Evolutionary conservation across 345 rosid genomes (phyloP).

Genomic region (Bruguiera gymnorhiza): DNA sequence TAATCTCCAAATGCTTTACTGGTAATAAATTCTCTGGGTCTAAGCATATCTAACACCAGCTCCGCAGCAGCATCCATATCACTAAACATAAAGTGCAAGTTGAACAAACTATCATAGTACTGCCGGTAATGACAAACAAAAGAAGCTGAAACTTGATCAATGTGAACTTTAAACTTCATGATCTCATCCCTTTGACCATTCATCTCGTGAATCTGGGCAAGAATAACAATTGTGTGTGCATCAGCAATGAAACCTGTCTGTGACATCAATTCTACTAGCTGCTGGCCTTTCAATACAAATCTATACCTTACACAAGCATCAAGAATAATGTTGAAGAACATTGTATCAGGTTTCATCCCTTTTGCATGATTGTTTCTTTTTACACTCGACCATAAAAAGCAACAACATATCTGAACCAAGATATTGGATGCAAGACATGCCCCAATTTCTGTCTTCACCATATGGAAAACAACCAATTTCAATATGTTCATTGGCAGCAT

Average conservation of each 20-base stretch:
- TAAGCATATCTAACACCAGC: constrained; percentile 50
- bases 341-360: constrained; percentile 55
- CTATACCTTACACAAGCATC: constrained; percentile 68
- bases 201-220: constrained; percentile 63
- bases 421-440: constrained; percentile 61
- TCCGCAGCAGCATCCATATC: constrained; percentile 64
- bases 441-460: constrained; percentile 76
- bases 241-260: constrained; percentile 56
- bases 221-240: constrained; percentile 57
- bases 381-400: constrained; percentile 15
- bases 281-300: constrained; percentile 67
- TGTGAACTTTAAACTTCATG: constrained; percentile 56
- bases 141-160: constrained; percentile 40
- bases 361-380: constrained; percentile 24
- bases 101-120: constrained; percentile 67
- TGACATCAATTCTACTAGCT: constrained; percentile 68
- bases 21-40: constrained; percentile 22
- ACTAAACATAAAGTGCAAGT: constrained; percentile 62
- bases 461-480: constrained; percentile 51
- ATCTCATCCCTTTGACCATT: constrained; percentile 75
- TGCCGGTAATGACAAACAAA: constrained; percentile 49
- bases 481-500: constrained; percentile 35
- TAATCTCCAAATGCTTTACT: constrained; percentile 22
- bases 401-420: constrained; percentile 59
- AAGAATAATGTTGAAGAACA: constrained; percentile 69